These are phyloP conservation scores for Coniochaeta prunicola DNA, from an alignment of 2,329 filamentous ascomycete species.

Conservation along the genomic window DNA sequence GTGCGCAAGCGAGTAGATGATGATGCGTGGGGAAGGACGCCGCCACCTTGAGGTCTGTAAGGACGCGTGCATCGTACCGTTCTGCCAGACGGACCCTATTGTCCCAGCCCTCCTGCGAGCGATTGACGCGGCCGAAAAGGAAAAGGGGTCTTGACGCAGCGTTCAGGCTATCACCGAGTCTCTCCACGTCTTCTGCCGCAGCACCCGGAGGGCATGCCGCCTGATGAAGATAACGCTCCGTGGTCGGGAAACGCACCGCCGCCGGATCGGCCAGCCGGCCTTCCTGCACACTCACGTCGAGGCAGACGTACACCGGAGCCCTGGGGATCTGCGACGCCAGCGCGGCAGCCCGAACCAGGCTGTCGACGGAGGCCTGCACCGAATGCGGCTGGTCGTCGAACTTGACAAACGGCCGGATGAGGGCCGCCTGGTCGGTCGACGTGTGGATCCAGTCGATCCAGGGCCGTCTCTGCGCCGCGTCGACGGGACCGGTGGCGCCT, in stretches of 20 bases:
- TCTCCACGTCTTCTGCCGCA: background rate
- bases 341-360: conserved; percentile 1
- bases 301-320: conserved; percentile 4
- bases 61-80: conserved; percentile 2
- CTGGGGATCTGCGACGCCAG: background rate
- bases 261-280: background rate
- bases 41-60: conserved; percentile 3
- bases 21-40: conserved; percentile 4
- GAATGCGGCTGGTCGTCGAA: conserved; percentile 7
- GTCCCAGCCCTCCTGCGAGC: conserved; percentile 4
- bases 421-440: conserved; percentile 3
- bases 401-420: conserved; percentile 5
- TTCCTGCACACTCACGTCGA: conserved; percentile 5
- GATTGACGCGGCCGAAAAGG: conserved; percentile 4
- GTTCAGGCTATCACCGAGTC: background rate
- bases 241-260: background rate
- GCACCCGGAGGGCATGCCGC: background rate
- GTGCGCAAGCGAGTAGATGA: background rate
- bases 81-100: conserved; percentile 3
- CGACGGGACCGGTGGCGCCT: conserved; percentile 3
- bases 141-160: background rate
- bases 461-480: conserved; percentile 4
- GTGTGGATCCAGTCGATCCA: conserved; percentile 8
- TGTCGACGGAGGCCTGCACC: conserved; percentile 3
- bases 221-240: conserved; percentile 1